Conservation (phyloP, 805 yeast species). For the Candida verbasci region DNA sequence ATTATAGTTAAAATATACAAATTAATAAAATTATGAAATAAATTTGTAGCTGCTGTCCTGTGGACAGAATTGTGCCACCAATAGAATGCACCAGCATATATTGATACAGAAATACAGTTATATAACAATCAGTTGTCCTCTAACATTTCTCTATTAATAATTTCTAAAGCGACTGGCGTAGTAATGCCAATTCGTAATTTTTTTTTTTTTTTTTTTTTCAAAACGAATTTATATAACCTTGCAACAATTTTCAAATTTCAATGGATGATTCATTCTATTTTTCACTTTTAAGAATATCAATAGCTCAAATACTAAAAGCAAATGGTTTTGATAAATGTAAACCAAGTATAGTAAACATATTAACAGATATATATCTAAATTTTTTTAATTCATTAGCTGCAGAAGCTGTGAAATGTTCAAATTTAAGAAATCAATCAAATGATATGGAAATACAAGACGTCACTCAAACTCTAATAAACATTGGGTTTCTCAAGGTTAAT, state of each 20-base stretch:
- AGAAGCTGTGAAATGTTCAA: constrained; percentile 48
- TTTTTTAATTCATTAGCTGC: constrained; percentile 52
- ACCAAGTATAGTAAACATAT: constrained; percentile 63
- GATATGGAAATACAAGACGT: constrained; percentile 61
- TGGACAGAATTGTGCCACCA: too few species aligned
- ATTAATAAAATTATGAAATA: too few species aligned
- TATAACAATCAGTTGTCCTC: too few species aligned
- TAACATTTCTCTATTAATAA: too few species aligned
- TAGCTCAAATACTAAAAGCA: constrained; percentile 62
- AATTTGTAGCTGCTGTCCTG: too few species aligned
- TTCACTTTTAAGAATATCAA: constrained; percentile 33
- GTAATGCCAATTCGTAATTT: too few species aligned
- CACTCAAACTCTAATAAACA: constrained; percentile 61
- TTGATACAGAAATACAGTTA: too few species aligned
- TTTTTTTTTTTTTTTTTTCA: too few species aligned
- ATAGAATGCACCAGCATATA: too few species aligned
- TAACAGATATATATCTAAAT: constrained; percentile 73
- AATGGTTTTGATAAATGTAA: constrained; percentile 80
- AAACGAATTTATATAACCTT: too few species aligned
- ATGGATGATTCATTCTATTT: constrained; percentile 41
- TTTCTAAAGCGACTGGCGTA: too few species aligned
- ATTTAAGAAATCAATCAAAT: constrained; percentile 33
- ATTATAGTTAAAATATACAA: constrained; percentile 12
- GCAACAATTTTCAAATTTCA: background rate
- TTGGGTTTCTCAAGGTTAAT: constrained; percentile 47